These are phyloP conservation scores for Coniophora puteana DNA, from an alignment of 1,284 basidiomycete species.

Conservation along the genomic window DNA sequence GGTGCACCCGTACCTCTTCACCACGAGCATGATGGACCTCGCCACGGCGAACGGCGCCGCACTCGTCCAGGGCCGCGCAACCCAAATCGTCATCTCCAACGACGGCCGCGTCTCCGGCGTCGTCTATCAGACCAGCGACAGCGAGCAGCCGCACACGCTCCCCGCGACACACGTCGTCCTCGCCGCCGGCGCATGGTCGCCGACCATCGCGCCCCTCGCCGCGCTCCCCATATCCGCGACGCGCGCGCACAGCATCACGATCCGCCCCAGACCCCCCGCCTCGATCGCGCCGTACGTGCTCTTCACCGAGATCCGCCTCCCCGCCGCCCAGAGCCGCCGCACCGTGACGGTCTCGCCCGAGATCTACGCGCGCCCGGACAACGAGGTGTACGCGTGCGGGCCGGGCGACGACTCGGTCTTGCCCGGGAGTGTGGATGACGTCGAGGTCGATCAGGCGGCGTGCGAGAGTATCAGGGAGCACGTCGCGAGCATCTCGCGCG, in stretches of 20 bases:
- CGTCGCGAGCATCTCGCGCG: constrained; percentile 53
- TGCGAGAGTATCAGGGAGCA: constrained; percentile 53
- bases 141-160: constrained; percentile 31
- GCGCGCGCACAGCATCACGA: constrained; percentile 68
- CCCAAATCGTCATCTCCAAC: constrained; percentile 35
- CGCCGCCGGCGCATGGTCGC: constrained; percentile 87
- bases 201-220: constrained; percentile 42
- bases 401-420: constrained; percentile 58
- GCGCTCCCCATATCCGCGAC: constrained; percentile 53
- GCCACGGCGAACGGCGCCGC: constrained; percentile 53
- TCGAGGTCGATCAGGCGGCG: constrained; percentile 46
- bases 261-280: constrained; percentile 40
- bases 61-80: constrained; percentile 43
- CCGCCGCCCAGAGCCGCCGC: constrained; percentile 11
- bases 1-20: constrained; percentile 80
- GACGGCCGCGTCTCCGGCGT: constrained; percentile 49
- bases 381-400: constrained; percentile 69
- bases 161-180: constrained; percentile 68
- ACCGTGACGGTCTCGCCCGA: constrained; percentile 45
- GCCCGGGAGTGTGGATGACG: constrained; percentile 60
- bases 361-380: constrained; percentile 66
- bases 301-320: constrained; percentile 56
- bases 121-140: constrained; percentile 43
- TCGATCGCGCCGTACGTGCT: constrained; percentile 59
- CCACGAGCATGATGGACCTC: constrained; percentile 70